A percentile compares a stretch with the other conserved stretches of the same genome.
Evolutionary conservation across 805 yeast species (phyloP).

Genomic region (Barnettozyma californica): DNA sequence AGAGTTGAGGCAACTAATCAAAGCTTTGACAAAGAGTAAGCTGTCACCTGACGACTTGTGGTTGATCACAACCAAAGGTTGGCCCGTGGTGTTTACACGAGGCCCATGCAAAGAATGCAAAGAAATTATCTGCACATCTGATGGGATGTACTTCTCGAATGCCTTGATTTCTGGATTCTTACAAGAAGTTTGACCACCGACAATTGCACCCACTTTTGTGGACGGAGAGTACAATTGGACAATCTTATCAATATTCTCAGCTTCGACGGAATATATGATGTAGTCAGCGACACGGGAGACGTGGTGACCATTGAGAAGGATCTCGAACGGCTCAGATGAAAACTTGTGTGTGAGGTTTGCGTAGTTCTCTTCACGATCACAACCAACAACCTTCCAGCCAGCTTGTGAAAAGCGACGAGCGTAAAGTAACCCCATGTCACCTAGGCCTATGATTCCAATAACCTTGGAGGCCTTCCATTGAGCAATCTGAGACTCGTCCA

Average conservation of each 20-base stretch:
- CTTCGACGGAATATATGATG: slow-evolving; percentile 88
- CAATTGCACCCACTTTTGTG: slow-evolving; percentile 80
- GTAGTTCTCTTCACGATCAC: slow-evolving; percentile 70
- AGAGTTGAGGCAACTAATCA: slow-evolving; percentile 72
- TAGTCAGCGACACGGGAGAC: slow-evolving; percentile 82
- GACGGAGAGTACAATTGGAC: slow-evolving; percentile 80
- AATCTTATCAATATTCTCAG: slow-evolving; percentile 71
- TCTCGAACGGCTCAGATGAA: slow-evolving; percentile 40
- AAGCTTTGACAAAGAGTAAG: slow-evolving; percentile 52
- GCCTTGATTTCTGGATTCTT: slow-evolving; percentile 87
- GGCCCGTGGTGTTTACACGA: slow-evolving; percentile 79
- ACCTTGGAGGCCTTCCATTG: slow-evolving; percentile 42
- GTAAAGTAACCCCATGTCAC: slow-evolving; percentile 93
- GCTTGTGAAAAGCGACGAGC: slow-evolving; percentile 72
- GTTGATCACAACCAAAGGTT: slow-evolving; percentile 82
- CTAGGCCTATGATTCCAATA: slow-evolving; percentile 91
- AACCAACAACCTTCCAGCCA: slow-evolving; percentile 87
- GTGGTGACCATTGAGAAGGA: slow-evolving; percentile 73
- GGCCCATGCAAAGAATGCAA: slow-evolving; percentile 97
- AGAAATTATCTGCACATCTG: slow-evolving; percentile 76
- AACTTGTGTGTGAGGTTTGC: slow-evolving; percentile 39
- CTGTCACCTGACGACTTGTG: slow-evolving; percentile 57
- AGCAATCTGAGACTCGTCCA: background rate
- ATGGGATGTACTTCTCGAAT: slow-evolving; percentile 69
- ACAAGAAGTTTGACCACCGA: slow-evolving; percentile 98